These are phyloP conservation scores for Lathyrus oleraceus DNA, from an alignment of 306 rosid species.

Conservation along the genomic window DNA sequence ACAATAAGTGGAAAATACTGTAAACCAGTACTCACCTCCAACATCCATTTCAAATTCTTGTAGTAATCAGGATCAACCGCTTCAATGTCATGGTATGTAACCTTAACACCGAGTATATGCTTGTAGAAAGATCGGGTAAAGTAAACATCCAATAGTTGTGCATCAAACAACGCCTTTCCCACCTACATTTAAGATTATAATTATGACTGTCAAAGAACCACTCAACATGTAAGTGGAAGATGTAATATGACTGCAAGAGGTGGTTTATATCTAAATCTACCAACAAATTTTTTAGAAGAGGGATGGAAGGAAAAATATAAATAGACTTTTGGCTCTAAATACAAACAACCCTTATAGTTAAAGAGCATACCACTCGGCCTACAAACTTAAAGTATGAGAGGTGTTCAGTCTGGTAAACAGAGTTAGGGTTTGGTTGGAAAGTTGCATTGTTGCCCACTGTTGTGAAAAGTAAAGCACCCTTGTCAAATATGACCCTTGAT, in stretches of 20 bases:
- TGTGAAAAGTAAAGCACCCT: conserved; percentile 95
- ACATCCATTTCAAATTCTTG: conserved; percentile 97
- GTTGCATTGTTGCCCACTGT: conserved; percentile 94
- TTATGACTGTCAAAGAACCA: conserved; percentile 27
- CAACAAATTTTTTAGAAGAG: too few species aligned
- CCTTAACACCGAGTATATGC: conserved; percentile 95
- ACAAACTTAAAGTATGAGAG: conserved; percentile 98
- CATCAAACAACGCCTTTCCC: conserved; percentile 95
- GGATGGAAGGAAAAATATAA: too few species aligned
- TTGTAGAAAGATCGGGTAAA: conserved; percentile 98
- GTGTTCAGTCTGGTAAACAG: conserved; percentile 97
- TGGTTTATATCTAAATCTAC: too few species aligned
- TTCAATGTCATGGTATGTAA: conserved; percentile 99
- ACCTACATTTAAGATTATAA: conserved; percentile 61
- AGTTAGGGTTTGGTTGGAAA: conserved; percentile 98
- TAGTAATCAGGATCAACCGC: conserved; percentile 98
- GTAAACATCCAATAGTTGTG: conserved; percentile 96
- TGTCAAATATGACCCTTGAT: conserved; percentile 95
- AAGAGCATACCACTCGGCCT: conserved; percentile 89
- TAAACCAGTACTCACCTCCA: conserved; percentile 69
- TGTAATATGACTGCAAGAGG: neutral
- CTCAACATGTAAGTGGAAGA: conserved; percentile 8
- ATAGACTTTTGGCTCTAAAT: too few species aligned
- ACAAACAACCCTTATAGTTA: conserved; percentile 39
- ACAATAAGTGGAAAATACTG: conserved; percentile 9